phyloP scores from a whole-genome alignment of 352 stramenopile genomes.

The Pilasporangium apinafurcum region DNA sequence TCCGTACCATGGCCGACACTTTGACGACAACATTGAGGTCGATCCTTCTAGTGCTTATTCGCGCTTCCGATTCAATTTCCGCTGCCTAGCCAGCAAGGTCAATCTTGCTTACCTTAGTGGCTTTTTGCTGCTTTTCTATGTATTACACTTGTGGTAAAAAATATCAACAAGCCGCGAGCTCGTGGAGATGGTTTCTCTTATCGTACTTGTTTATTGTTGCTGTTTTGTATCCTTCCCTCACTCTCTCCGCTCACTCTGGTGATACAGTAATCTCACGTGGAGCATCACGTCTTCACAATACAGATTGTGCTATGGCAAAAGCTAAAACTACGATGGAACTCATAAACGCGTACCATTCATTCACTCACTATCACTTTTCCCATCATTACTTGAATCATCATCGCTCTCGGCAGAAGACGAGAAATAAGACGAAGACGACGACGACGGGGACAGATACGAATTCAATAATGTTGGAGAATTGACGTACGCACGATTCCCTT shows the following conservation, averaged over 20 bases:
- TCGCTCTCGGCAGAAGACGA: conserved; percentile 71
- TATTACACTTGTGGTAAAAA: conserved; percentile 61
- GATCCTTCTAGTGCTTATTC: conserved; percentile 23
- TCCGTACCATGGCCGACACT: conserved; percentile 57
- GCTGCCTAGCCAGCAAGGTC: conserved; percentile 82
- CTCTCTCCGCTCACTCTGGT: conserved; percentile 4
- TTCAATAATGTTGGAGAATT: conserved; percentile 40
- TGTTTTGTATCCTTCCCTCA: not conserved
- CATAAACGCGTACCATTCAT: no score
- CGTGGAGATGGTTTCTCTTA: no score
- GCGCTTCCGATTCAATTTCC: conserved; percentile 79
- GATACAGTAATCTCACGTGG: no score
- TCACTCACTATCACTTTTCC: conserved; percentile 42
- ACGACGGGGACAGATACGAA: conserved; percentile 56
- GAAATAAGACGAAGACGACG: conserved; percentile 79
- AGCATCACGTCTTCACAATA: no score
- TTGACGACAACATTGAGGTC: conserved; percentile 72
- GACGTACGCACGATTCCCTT: conserved; percentile 9
- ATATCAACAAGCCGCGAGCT: no score
- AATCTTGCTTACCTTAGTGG: conserved; percentile 64
- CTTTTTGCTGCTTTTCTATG: conserved; percentile 59
- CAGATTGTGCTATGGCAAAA: no score
- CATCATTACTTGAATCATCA: conserved; percentile 31
- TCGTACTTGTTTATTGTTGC: not conserved
- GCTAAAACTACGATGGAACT: no score